Percentiles rank a stretch among this genome's conserved stretches.
Evolutionary conservation across 345 rosid species (phyloP).

Genomic region (Moricandia moricandioides): DNA sequence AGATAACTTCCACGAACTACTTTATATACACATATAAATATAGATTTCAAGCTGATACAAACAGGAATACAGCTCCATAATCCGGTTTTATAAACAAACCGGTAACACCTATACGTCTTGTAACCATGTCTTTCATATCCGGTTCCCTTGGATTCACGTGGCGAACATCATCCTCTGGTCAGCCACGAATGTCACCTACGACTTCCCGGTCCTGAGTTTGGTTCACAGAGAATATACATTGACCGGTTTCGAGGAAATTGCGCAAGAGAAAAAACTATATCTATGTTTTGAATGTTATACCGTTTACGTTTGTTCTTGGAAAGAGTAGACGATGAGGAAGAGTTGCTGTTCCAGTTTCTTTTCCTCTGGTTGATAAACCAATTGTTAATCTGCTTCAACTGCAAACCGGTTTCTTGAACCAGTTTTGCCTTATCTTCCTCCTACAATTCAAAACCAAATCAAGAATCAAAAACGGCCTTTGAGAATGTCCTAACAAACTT

Average conservation of each 20-base stretch:
- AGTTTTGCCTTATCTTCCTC: slow-evolving; percentile 84
- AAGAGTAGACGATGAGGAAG: slow-evolving; percentile 56
- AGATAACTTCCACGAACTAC: not conserved
- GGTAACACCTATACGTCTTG: slow-evolving; percentile 3
- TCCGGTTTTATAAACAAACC: slow-evolving; percentile 10
- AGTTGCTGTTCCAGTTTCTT: slow-evolving; percentile 80
- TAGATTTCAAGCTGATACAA: not conserved
- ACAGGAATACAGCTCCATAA: not conserved
- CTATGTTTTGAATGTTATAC: slow-evolving; percentile 35
- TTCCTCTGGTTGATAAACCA: slow-evolving; percentile 93
- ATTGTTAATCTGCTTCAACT: slow-evolving; percentile 80
- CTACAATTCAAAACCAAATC: slow-evolving; percentile 33
- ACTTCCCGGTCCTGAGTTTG: slow-evolving; percentile 24
- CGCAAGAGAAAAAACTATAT: not conserved
- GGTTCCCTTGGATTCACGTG: slow-evolving; percentile 11
- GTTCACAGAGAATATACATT: slow-evolving; percentile 1
- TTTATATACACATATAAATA: not conserved
- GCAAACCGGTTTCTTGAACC: slow-evolving; percentile 82
- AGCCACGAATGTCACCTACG: slow-evolving; percentile 17
- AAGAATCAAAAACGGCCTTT: not conserved
- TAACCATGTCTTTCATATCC: not conserved
- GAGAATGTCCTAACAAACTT: not conserved
- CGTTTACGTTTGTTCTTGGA: slow-evolving; percentile 77
- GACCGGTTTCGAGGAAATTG: not conserved
- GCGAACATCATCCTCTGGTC: slow-evolving; percentile 3